Evolutionary conservation across 106 monocot genomes (phyloP), one percentile per base, ranked within the genome.

Genomic region (Dendrobium officinale): DNA sequence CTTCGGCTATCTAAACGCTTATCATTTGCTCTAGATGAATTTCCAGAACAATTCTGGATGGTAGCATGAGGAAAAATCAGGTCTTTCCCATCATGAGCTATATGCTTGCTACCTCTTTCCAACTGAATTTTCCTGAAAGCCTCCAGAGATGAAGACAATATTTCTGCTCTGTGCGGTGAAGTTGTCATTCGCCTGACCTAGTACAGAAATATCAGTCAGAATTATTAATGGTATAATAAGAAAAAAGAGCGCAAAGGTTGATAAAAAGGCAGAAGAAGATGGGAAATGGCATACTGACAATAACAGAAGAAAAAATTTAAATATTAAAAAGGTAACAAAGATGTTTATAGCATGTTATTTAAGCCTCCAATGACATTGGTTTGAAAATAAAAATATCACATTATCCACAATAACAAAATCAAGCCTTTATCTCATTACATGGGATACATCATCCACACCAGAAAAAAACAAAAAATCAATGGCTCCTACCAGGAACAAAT

Each of bases 91-190:
- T 81, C 85, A 75, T 78, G 70, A 83, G 9, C 75, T 72, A 75
- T 78, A 77, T 82, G 75, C 55, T 85, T 87, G 42, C 78, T 68
- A 56, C 80, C 86, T 83, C 91, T 88, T 78, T 94, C 91, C 59
- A 79, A 33, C 78, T 92, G 94, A 86, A 97, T 94, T 84, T 92
- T 94, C 79, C 88, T 89, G 81, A 97, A 97, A 75, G 94, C 97
- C 88, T 97, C 97, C n/a, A 97, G 80, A 64, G 97, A 97, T 58
- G 97, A 97, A 79, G 97, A 97, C 3, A 97, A 75, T 89, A 97
- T 97, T 79, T 97, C 97, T 48, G 94, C 94, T 80, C 91, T 92
- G 80, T 94, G 92, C 78, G 97, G 84, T 76, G 94, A 91, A 81
- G 88, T 97, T 78, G 94, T 91, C 94, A 94, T 97, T 82, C 97